A percentile compares a stretch with the other conserved stretches of the same genome.
phyloP scores from a whole-genome alignment of 495 filamentous ascomycete genomes.

The Aspergillus campestris region DNA sequence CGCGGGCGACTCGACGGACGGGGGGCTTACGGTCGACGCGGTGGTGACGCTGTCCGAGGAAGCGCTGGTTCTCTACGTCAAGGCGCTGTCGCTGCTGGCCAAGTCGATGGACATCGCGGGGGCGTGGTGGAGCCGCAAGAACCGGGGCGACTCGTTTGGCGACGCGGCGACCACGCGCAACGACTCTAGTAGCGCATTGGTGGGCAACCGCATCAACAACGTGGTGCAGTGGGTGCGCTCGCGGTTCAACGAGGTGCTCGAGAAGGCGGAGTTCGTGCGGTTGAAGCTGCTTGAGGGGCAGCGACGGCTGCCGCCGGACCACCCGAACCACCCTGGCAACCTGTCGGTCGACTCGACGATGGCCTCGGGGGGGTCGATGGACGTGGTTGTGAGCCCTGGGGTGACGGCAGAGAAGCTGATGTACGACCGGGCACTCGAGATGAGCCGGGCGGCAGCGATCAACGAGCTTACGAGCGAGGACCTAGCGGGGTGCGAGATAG shows the following conservation, averaged over 20 bases:
- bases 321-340: slow-evolving; percentile 79
- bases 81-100: slow-evolving; percentile 77
- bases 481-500: slow-evolving; percentile 80
- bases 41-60: slow-evolving; percentile 85
- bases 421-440: slow-evolving; percentile 95
- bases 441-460: slow-evolving; percentile 89
- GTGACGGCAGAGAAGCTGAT: slow-evolving; percentile 94
- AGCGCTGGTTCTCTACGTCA: slow-evolving; percentile 91
- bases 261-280: slow-evolving; percentile 88
- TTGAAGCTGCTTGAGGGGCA: slow-evolving; percentile 83
- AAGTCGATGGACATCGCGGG: slow-evolving; percentile 97
- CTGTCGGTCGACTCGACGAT: slow-evolving; percentile 44
- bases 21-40: slow-evolving; percentile 69
- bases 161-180: slow-evolving; percentile 34
- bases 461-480: slow-evolving; percentile 92
- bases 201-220: slow-evolving; percentile 75
- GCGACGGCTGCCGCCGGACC: slow-evolving; percentile 70
- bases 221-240: slow-evolving; percentile 90
- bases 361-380: slow-evolving; percentile 47
- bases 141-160: slow-evolving; percentile 51
- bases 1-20: slow-evolving; percentile 23
- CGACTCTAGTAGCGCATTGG: slow-evolving; percentile 40
- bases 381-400: slow-evolving; percentile 61
- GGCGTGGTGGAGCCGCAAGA: slow-evolving; percentile 81
- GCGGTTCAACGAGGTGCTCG: slow-evolving; percentile 92